Base-by-base conservation (phyloP, 345 rosid species). In the Brassica rapa region DNA sequence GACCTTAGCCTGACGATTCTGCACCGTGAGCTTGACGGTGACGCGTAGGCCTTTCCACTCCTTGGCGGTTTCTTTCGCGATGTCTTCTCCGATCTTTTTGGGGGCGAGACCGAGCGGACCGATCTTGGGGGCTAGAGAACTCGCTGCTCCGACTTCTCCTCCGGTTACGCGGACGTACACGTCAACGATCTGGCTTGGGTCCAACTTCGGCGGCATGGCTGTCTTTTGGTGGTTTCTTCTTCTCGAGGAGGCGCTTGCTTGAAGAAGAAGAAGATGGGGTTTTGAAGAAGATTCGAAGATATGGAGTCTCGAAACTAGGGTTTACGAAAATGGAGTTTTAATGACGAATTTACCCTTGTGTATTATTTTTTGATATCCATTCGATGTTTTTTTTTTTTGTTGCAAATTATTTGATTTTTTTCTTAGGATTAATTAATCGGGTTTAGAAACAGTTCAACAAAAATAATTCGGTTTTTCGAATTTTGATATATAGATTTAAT, bases 71-170 rank as follows among this genome's bases (percentile, higher is more conserved):
- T 87, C 89, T 66, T 87, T 87, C 10, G 89, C 89, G 35, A 87
- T 87, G 60, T 87, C 89, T 69, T 89, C 96, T 77, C 96, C 96
- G 75, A 89, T 89, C 84, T 90, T 90, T 85, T 90, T 90, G 0
- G 94, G 94, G 15, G 94, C 89, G 61, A 90, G 89, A 85, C 94
- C 95, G 6, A 88, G 85, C 2, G 93, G 95, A 25, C 95, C 93
- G 79, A 90, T 88, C 75, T 90, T 90, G 0, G 93, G 95, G 8
- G 93, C 95, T 70, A 86, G 83, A n/a, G 87, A 86, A 69, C 86
- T 85, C 43, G 87, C 87, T 0, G 87, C 89, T 64, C 89, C 89
- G 1, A 86, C 89, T 78, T 86, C 89, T 21, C 87, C 89, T 46
- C 89, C 87, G 51, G 89, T 86, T 61, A 85, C 86, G 39, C 87